phyloP scores from a whole-genome alignment of 805 yeast species.

The Schwanniomyces pseudopolymorphus region DNA sequence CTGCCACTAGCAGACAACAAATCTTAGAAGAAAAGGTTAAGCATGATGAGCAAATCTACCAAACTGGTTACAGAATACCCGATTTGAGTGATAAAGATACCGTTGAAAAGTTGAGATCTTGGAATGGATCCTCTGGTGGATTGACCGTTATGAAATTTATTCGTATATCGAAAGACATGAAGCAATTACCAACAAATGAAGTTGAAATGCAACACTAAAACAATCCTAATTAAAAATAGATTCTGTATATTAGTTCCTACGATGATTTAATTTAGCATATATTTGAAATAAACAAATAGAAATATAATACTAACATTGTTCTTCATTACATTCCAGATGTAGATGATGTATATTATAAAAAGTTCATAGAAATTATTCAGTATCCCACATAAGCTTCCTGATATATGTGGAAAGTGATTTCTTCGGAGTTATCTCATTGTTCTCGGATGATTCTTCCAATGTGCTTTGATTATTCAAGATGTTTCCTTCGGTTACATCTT shows the following conservation, averaged over 20 bases:
- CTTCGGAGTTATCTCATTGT: background rate
- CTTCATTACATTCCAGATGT: conserved; percentile 1
- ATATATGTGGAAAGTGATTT: background rate
- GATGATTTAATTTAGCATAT: background rate
- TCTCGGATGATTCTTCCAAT: background rate
- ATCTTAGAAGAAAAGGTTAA: conserved; percentile 60
- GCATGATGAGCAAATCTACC: conserved; percentile 60
- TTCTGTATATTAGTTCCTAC: background rate
- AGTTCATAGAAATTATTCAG: background rate
- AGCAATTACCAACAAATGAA: conserved; percentile 21
- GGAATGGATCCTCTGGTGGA: conserved; percentile 87
- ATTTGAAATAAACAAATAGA: background rate
- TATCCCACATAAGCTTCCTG: background rate
- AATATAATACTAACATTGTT: background rate
- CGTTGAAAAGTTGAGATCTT: conserved; percentile 58
- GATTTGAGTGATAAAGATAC: conserved; percentile 62
- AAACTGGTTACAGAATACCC: conserved; percentile 70
- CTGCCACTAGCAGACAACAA: conserved; percentile 70
- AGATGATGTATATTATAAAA: background rate
- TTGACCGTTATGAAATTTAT: conserved; percentile 58
- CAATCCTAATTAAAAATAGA: background rate
- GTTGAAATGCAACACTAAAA: conserved; percentile 13
- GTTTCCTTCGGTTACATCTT: background rate
- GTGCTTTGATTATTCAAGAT: background rate
- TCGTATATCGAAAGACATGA: conserved; percentile 29